These are phyloP conservation scores for Leccinum incarnatum DNA, from an alignment of 768 basidiomycete genomes.

Conservation along the genomic window DNA sequence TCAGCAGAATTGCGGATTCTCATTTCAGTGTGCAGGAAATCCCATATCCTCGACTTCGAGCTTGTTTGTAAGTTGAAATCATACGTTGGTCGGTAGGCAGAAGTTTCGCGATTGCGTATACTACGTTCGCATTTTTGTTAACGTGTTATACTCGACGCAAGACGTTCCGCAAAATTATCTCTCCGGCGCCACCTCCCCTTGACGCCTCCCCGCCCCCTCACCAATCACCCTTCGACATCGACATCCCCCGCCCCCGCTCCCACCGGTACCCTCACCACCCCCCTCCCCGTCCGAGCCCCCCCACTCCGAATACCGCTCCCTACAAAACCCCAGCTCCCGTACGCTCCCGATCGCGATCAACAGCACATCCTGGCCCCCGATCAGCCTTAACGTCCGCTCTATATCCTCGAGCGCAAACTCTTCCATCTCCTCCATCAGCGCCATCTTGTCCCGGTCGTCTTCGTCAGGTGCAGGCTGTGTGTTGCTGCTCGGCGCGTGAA, in stretches of 20 bases:
- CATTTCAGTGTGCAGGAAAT: no score
- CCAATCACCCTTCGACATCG: conserved; percentile 6
- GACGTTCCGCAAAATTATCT: no score
- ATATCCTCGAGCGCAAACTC: conserved; percentile 82
- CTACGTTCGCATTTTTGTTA: no score
- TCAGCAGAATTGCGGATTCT: no score
- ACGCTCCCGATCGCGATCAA: conserved; percentile 71
- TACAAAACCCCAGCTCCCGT: conserved; percentile 59
- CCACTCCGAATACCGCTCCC: conserved; percentile 36
- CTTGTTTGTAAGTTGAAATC: no score
- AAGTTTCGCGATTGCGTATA: no score
- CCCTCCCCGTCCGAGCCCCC: conserved; percentile 46
- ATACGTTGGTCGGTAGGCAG: no score
- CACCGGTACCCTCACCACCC: conserved; percentile 20
- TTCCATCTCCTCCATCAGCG: conserved; percentile 77
- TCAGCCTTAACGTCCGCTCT: conserved; percentile 53
- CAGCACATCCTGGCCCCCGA: conserved; percentile 62
- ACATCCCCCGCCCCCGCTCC: neutral
- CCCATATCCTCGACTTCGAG: no score
- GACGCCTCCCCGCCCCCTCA: neutral
- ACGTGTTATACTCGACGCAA: no score
- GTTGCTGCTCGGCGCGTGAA: no score
- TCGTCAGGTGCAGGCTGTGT: conserved; percentile 17
- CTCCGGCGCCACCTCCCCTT: no score
- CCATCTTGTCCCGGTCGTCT: conserved; percentile 67